These are phyloP conservation scores for Trypanosoma avium DNA, from an alignment of 208 protist genomes.

Conservation along the genomic window DNA sequence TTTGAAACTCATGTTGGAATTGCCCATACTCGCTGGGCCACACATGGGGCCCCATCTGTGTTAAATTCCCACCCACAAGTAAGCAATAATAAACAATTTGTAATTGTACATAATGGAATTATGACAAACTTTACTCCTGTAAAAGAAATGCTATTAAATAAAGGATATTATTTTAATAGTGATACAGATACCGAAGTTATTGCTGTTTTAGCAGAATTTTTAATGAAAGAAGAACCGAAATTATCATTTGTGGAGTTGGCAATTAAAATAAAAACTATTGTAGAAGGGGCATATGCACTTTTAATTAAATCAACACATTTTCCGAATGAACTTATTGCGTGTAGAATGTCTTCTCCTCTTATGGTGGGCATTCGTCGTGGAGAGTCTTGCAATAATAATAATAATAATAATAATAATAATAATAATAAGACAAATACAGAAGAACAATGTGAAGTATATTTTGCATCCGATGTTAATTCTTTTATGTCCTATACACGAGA, in stretches of 20 bases:
- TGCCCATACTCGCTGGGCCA: constrained; percentile 98
- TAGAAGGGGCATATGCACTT: constrained; percentile 90
- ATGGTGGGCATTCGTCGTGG: constrained; percentile 80
- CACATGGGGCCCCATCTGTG: constrained; percentile 92
- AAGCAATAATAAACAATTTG: constrained; percentile 74
- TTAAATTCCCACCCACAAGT: constrained; percentile 94
- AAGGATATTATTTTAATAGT: constrained; percentile 83
- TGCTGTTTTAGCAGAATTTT: constrained; percentile 84
- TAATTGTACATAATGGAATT: constrained; percentile 96
- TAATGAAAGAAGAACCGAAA: constrained; percentile 55
- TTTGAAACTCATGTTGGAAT: constrained; percentile 75
- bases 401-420: constrained; percentile 20
- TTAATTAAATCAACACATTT: constrained; percentile 87
- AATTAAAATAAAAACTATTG: constrained; percentile 42
- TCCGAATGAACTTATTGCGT: constrained; percentile 89
- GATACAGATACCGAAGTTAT: constrained; percentile 97
- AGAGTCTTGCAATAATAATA: background rate
- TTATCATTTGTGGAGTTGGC: constrained; percentile 59
- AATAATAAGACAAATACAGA: constrained; percentile 18
- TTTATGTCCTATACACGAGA: constrained; percentile 92
- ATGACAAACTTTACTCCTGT: constrained; percentile 93
- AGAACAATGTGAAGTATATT: constrained; percentile 76
- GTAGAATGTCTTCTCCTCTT: constrained; percentile 90
- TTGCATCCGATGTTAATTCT: constrained; percentile 94
- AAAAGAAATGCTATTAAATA: constrained; percentile 59